These are phyloP conservation scores for Leptographium lundbergii DNA, from an alignment of 2,329 filamentous ascomycete species.

Conservation along the genomic window DNA sequence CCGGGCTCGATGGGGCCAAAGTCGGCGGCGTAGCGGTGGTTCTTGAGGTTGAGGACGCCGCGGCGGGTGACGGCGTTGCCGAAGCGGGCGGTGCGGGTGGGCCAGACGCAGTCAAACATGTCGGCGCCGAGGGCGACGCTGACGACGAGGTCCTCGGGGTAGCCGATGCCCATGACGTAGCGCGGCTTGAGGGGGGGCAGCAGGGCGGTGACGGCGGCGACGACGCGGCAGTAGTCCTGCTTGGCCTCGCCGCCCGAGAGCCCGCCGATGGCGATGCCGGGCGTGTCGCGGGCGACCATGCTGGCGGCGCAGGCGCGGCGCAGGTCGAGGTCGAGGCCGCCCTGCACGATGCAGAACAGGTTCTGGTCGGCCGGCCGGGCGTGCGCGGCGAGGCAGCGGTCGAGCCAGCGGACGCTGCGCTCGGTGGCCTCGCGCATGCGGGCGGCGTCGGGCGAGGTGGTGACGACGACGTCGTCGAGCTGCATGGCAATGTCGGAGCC, in stretches of 20 bases:
- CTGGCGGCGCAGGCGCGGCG: constrained; percentile 68
- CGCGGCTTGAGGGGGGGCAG: constrained; percentile 87
- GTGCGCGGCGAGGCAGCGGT: constrained; percentile 87
- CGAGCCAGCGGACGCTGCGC: constrained; percentile 87
- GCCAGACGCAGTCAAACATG: constrained; percentile 99
- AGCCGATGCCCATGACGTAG: constrained; percentile 98
- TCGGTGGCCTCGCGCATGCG: constrained; percentile 94
- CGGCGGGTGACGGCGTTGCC: constrained; percentile 78
- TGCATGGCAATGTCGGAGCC: constrained; percentile 99
- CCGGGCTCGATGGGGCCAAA: constrained; percentile 73
- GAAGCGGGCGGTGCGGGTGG: constrained; percentile 87
- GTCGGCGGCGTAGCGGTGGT: constrained; percentile 62
- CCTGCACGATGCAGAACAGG: constrained; percentile 97
- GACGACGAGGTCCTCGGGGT: constrained; percentile 90
- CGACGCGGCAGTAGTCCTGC: constrained; percentile 79
- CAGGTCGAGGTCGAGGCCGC: constrained; percentile 80
- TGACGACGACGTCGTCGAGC: constrained; percentile 93
- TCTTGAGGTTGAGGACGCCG: constrained; percentile 76
- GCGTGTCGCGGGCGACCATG: constrained; percentile 85
- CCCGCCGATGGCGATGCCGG: constrained; percentile 92
- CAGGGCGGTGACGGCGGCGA: constrained; percentile 70
- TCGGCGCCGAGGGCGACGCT: constrained; percentile 89
- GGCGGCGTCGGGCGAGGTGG: constrained; percentile 76
- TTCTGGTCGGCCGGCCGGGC: constrained; percentile 74
- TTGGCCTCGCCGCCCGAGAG: constrained; percentile 93